These are phyloP conservation scores for Ceratocystis destructans DNA, from an alignment of 2,329 filamentous ascomycete species.

Conservation along the genomic window DNA sequence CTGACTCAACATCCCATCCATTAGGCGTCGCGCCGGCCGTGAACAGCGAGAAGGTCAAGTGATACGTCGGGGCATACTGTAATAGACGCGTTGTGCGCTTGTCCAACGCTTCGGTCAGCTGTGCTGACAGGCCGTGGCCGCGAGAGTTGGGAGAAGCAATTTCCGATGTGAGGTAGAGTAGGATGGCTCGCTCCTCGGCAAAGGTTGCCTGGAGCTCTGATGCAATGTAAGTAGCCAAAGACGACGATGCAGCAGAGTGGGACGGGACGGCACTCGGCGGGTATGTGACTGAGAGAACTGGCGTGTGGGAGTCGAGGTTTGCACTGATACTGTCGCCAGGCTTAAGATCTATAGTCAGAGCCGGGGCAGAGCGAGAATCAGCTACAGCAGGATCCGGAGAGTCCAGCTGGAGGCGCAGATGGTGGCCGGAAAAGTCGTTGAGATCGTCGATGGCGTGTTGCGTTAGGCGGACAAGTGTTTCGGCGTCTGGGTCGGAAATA, in stretches of 20 bases:
- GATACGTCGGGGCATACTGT: slow-evolving; percentile 86
- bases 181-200: slow-evolving; percentile 74
- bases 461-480: slow-evolving; percentile 62
- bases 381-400: slow-evolving; percentile 11
- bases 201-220: slow-evolving; percentile 66
- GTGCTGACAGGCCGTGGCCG: slow-evolving; percentile 35
- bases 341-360: slow-evolving; percentile 57
- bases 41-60: slow-evolving; percentile 91
- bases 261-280: slow-evolving; percentile 53
- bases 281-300: slow-evolving; percentile 66
- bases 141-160: slow-evolving; percentile 39
- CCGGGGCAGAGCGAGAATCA: slow-evolving; percentile 30
- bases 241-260: slow-evolving; percentile 49
- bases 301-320: slow-evolving; percentile 54
- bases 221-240: slow-evolving; percentile 64
- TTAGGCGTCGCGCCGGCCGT: slow-evolving; percentile 65
- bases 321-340: slow-evolving; percentile 44
- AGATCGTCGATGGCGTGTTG: slow-evolving; percentile 77
- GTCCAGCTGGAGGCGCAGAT: slow-evolving; percentile 38
- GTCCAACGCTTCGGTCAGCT: slow-evolving; percentile 42
- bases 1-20: slow-evolving; percentile 79
- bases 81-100: slow-evolving; percentile 72
- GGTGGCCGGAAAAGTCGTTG: slow-evolving; percentile 73
- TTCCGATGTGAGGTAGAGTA: slow-evolving; percentile 57
- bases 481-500: slow-evolving; percentile 52